A percentile compares a stretch with the other conserved stretches of the same genome.
These are phyloP conservation scores for Ceratobasidium theobromae DNA, from an alignment of 1,284 basidiomycete genomes.

Conservation along the genomic window DNA sequence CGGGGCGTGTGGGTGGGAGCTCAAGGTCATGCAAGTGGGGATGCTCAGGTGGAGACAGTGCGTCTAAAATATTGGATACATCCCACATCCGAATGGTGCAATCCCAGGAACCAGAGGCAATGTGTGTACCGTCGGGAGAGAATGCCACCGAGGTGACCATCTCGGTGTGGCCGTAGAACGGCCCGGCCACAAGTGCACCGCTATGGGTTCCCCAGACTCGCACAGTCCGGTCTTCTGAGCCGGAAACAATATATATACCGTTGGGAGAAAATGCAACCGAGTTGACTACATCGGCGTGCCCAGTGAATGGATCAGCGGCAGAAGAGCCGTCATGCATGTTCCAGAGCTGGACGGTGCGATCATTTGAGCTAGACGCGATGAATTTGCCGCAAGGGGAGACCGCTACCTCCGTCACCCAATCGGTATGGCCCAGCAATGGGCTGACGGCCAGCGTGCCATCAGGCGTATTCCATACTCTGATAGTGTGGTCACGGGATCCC, in stretches of 20 bases:
- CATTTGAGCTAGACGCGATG: slow-evolving; percentile 26
- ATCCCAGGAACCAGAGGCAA: slow-evolving; percentile 14
- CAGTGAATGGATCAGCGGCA: not conserved
- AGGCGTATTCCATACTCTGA: too few relatives aligned
- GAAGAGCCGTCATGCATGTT: not conserved
- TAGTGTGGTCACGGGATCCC: not conserved
- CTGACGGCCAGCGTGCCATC: too few relatives aligned
- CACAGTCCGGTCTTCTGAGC: slow-evolving; percentile 8
- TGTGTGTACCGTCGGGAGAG: slow-evolving; percentile 1
- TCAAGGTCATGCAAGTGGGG: too few relatives aligned
- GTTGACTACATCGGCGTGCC: not conserved
- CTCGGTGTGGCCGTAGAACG: slow-evolving; percentile 3
- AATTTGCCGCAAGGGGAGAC: slow-evolving; percentile 25
- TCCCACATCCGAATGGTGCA: too few relatives aligned
- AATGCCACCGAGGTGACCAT: not conserved
- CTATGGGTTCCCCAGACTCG: slow-evolving; percentile 20
- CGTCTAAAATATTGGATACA: too few relatives aligned
- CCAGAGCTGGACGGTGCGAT: slow-evolving; percentile 27
- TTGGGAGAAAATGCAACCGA: slow-evolving; percentile 21
- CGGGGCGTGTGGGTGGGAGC: too few relatives aligned
- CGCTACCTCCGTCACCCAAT: not conserved
- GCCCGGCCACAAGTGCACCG: not conserved
- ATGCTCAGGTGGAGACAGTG: too few relatives aligned
- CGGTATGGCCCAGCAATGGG: not conserved
- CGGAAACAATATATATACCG: slow-evolving; percentile 9